A percentile compares a stretch with the other conserved stretches of the same genome.
Evolutionary conservation across 1,139 yeast genomes (phyloP).

Genomic region (Candida albicans): DNA sequence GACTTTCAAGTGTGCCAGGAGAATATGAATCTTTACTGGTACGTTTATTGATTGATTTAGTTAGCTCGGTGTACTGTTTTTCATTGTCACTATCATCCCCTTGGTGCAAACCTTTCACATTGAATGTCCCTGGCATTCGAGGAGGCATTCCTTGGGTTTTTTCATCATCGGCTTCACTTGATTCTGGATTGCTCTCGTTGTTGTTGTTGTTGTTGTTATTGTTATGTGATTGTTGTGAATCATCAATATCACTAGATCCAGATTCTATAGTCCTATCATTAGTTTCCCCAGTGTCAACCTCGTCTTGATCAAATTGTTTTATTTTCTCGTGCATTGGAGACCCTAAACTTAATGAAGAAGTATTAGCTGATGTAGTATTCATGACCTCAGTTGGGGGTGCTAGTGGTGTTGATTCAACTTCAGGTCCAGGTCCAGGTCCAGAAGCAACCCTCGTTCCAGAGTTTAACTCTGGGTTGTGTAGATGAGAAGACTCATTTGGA

Average conservation of each 20-base stretch:
- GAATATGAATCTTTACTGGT: constrained; percentile 9
- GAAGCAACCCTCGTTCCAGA: background rate
- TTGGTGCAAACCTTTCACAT: constrained; percentile 51
- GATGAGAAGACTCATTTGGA: too few species aligned
- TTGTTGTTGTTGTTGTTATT: background rate
- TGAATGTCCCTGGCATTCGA: constrained; percentile 59
- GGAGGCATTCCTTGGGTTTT: constrained; percentile 30
- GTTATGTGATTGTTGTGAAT: background rate
- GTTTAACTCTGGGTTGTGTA: too few species aligned
- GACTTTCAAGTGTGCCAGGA: constrained; percentile 6
- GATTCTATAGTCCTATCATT: constrained; percentile 3
- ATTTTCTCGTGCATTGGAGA: constrained; percentile 16
- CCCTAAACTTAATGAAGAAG: constrained; percentile 10
- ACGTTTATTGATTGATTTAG: constrained; percentile 8
- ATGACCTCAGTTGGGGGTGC: constrained; percentile 2
- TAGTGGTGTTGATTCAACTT: background rate
- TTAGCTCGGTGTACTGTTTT: constrained; percentile 14
- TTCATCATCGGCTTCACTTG: constrained; percentile 1
- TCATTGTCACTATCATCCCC: constrained; percentile 21
- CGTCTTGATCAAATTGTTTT: constrained; percentile 6
- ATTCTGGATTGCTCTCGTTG: background rate
- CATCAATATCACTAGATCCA: constrained; percentile 1
- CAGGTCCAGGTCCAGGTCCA: background rate
- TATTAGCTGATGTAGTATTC: background rate
- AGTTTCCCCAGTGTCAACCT: background rate